phyloP scores from a whole-genome alignment of 1,284 basidiomycete species.

The Ceratobasidium sp. region DNA sequence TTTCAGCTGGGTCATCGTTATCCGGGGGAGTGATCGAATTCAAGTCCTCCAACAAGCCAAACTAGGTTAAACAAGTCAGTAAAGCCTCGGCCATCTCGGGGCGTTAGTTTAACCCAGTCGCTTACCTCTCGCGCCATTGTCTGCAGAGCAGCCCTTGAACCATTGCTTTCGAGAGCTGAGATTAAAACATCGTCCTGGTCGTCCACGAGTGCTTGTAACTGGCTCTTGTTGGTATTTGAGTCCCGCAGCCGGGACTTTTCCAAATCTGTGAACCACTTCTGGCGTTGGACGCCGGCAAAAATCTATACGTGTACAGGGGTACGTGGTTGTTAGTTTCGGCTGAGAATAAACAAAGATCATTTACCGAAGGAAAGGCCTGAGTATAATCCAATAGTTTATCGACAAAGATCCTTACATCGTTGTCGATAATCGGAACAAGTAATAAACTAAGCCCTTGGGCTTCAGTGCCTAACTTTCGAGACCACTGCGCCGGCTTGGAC shows the following conservation, averaged over 20 bases:
- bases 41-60: slow-evolving; percentile 6
- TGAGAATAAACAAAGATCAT: neutral
- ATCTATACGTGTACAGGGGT: neutral
- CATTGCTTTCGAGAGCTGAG: neutral
- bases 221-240: neutral
- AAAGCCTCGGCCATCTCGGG: neutral
- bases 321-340: neutral
- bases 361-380: neutral
- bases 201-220: slow-evolving; percentile 21
- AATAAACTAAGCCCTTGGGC: neutral
- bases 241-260: slow-evolving; percentile 16
- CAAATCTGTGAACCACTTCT: slow-evolving; percentile 19
- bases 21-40: neutral
- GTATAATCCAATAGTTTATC: neutral
- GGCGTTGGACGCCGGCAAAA: neutral
- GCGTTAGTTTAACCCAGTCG: no score
- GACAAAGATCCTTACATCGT: neutral
- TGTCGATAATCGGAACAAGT: slow-evolving; percentile 1
- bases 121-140: slow-evolving; percentile 7
- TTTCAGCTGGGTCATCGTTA: neutral
- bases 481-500: neutral
- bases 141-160: neutral
- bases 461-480: neutral
- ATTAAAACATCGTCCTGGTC: neutral
- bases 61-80: neutral